phyloP scores from a whole-genome alignment of 2,329 filamentous ascomycete species.

The Elsinoe australis region DNA sequence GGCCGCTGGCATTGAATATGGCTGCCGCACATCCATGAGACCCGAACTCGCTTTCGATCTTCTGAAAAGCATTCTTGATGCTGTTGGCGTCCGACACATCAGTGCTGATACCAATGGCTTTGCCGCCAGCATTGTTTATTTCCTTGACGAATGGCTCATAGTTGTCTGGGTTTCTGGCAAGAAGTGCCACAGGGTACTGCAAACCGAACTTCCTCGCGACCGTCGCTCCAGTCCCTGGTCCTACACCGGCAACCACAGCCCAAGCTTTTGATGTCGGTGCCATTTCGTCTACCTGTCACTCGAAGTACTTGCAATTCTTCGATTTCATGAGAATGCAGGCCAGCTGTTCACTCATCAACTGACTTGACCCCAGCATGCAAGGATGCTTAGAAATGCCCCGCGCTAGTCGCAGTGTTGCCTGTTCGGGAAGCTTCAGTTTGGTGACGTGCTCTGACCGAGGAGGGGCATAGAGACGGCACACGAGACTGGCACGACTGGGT shows the following conservation, averaged over 20 bases:
- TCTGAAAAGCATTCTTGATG: slow-evolving; percentile 54
- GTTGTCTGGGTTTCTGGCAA: slow-evolving; percentile 60
- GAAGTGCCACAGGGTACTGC: slow-evolving; percentile 63
- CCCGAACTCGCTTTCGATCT: slow-evolving; percentile 53
- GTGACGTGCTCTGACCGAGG: not conserved
- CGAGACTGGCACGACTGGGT: too few relatives aligned
- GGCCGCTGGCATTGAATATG: slow-evolving; percentile 61
- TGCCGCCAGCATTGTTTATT: slow-evolving; percentile 59
- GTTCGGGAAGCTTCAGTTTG: not conserved
- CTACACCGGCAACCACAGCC: slow-evolving; percentile 63
- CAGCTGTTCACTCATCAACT: not conserved
- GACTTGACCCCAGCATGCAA: not conserved
- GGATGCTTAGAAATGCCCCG: not conserved
- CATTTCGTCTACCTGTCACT: not conserved
- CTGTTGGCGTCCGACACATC: slow-evolving; percentile 53
- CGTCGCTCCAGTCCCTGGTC: slow-evolving; percentile 60
- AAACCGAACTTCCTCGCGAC: slow-evolving; percentile 54
- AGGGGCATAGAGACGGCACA: too few relatives aligned
- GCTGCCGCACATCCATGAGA: slow-evolving; percentile 46
- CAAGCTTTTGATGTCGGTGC: slow-evolving; percentile 38
- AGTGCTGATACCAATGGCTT: slow-evolving; percentile 61
- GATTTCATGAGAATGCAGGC: too few relatives aligned
- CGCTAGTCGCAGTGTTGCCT: not conserved
- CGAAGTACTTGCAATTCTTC: not conserved
- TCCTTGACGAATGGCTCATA: slow-evolving; percentile 60